A percentile compares a stretch with the other conserved stretches of the same genome.
phyloP scores from a whole-genome alignment of 495 filamentous ascomycete genomes.

The Aspergillus sclerotiicarbonarius region DNA sequence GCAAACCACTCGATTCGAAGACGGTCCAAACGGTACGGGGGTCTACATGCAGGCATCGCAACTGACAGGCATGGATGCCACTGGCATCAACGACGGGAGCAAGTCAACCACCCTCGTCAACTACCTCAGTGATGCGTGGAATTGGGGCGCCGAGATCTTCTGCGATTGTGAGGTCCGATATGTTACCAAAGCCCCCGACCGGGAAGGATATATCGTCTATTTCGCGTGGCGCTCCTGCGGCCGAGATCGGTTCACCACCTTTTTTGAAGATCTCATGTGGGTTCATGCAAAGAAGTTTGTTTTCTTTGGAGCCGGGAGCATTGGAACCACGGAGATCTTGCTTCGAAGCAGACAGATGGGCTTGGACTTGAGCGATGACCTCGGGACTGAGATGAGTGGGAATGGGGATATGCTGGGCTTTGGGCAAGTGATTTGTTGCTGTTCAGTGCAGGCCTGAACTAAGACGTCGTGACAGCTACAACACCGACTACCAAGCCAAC shows the following conservation, averaged over 20 bases:
- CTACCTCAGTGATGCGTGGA: slow-evolving; percentile 4
- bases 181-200: background rate
- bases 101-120: slow-evolving; percentile 1
- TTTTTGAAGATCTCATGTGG: slow-evolving; percentile 6
- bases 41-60: slow-evolving; percentile 1
- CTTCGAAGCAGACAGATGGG: slow-evolving; percentile 5
- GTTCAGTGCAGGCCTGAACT: background rate
- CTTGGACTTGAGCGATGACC: slow-evolving; percentile 4
- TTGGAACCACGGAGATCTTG: slow-evolving; percentile 2
- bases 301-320: slow-evolving; percentile 1
- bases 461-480: background rate
- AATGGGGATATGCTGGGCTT: slow-evolving; percentile 7
- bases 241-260: background rate
- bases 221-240: background rate
- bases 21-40: slow-evolving; percentile 1
- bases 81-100: slow-evolving; percentile 3
- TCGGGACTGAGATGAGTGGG: slow-evolving; percentile 4
- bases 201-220: slow-evolving; percentile 1
- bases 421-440: background rate
- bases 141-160: slow-evolving; percentile 6
- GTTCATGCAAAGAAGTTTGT: slow-evolving; percentile 6
- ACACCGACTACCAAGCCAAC: slow-evolving; percentile 1
- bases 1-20: background rate
- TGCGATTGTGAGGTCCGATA: slow-evolving; percentile 9
- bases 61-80: slow-evolving; percentile 5